Evolutionary conservation across 225 moss, liverwort and hornwort species (phyloP), one percentile per base, ranked within the genome.

Genomic region (Sphagnum tenellum): DNA sequence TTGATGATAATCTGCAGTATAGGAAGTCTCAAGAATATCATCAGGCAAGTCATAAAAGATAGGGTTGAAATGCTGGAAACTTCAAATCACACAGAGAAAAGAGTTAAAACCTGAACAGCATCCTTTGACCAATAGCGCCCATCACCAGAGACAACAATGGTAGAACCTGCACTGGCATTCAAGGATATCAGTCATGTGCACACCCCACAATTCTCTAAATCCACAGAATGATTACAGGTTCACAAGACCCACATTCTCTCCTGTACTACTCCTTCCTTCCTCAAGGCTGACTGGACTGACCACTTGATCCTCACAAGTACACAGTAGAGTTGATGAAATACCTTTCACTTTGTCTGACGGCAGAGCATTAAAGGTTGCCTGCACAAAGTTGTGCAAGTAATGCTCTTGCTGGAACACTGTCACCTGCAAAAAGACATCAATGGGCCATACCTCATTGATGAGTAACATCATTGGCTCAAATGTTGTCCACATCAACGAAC

Each of bases 71-170:
- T 29, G 29, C 29, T 29, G 29, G 29, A 29, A 29, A 29, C 29
- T 29, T 29, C 29, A 29, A 29, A 29, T 29, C 29, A 29, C 29
- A 29, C 29, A 29, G 14, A 9, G 65, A 7, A 66, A 57, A 46
- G 46, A 45, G 55, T 29, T 56, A 67, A 64, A n/a, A 88, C 93
- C 86, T 98, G 96, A 56, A 92, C 89, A 46, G 96, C 96, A 50
- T 89, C 83, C 62, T 75, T 70, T n/a, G 96, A 98, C 81, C 86
- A 98, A 75, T 98, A 92, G 3, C 96, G 88, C 62, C 96, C 96
- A 72, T 98, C 96, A 49, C 96, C 96, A 61, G 96, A 98, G 9
- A 98, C 96, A 59, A 98, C 90, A 67, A 98, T 90, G 55, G 86
- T 98, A 57, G 88, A 92, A 57, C 96, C 96, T 84, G 73, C 64